Evolutionary conservation across 495 filamentous ascomycete genomes (phyloP).

Genomic region (Neurospora sp.): DNA sequence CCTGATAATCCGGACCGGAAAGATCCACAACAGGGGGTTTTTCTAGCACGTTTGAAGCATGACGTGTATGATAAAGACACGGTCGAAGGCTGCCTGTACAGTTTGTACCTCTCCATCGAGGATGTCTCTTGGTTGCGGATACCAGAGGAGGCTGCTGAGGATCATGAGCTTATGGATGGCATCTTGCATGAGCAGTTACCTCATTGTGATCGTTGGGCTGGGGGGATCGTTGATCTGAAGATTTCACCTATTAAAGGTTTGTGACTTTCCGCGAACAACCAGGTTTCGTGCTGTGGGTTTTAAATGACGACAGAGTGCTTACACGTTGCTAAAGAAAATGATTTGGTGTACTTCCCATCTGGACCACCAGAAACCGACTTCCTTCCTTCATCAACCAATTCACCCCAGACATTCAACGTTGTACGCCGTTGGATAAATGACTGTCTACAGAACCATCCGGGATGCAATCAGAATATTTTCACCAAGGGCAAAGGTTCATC

Average conservation of each 20-base stretch:
- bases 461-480: neutral
- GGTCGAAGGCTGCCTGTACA: neutral
- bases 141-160: neutral
- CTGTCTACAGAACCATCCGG: neutral
- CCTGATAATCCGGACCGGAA: neutral
- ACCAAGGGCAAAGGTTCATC: neutral
- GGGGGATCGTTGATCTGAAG: rapidly evolving
- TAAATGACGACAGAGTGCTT: neutral
- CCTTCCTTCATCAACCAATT: neutral
- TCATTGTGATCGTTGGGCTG: neutral
- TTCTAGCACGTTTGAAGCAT: neutral
- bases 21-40: neutral
- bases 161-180: neutral
- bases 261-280: neutral
- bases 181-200: neutral
- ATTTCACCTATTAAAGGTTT: neutral
- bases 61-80: neutral
- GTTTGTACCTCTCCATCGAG: neutral
- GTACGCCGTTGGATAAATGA: neutral
- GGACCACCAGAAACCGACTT: neutral
- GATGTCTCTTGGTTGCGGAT: neutral
- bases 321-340: neutral
- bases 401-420: neutral
- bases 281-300: neutral
- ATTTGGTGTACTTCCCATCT: neutral